Evolutionary conservation across 306 rosid species (phyloP), one percentile per base, ranked within the genome.

Genomic region (Trifolium pratense): DNA sequence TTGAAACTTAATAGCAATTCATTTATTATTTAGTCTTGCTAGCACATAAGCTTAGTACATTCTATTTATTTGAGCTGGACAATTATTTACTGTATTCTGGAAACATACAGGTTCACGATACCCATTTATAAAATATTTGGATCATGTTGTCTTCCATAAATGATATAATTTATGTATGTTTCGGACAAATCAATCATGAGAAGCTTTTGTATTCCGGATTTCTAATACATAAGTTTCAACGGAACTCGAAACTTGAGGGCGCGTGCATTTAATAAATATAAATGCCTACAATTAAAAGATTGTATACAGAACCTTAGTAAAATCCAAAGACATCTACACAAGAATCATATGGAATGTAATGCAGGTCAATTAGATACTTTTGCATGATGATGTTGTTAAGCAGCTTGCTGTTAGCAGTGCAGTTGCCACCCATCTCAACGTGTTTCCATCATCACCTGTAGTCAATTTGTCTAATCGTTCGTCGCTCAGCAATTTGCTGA

Each of bases 251-350:
- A 62, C 39, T 17, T 16, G 43, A 48, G 39, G n/a, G n/a, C n/a
- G 43, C 20, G 14, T 17, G 6, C 68, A 73, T 45, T 29, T 45
- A 56, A 9, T 6, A 6, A 65, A 73, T 73, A 9, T 6, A 6
- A 65, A 73, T 73, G 56, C 64, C 75, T 66, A 76, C 61, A 81
- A 75, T 23, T 36, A 18, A 66, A 71, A 67, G 55, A 59, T 11
- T 21, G 79, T 59, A 69, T 52, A 70, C 74, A 57, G 64, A 68
- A 45, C 42, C 82, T 70, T 48, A 31, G 14, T 6, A 16, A 74
- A 55, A 74, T 59, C 52, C 43, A 69, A 40, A 51, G 10, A 49
- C 34, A 32, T 40, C 52, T 63, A 69, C 63, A 29, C 63, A 62
- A 66, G 75, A 73, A 68, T 71, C 77, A 49, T 20, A 55, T 21